phyloP scores from a whole-genome alignment of 495 filamentous ascomycete species.

The Aspergillus sclerotioniger region DNA sequence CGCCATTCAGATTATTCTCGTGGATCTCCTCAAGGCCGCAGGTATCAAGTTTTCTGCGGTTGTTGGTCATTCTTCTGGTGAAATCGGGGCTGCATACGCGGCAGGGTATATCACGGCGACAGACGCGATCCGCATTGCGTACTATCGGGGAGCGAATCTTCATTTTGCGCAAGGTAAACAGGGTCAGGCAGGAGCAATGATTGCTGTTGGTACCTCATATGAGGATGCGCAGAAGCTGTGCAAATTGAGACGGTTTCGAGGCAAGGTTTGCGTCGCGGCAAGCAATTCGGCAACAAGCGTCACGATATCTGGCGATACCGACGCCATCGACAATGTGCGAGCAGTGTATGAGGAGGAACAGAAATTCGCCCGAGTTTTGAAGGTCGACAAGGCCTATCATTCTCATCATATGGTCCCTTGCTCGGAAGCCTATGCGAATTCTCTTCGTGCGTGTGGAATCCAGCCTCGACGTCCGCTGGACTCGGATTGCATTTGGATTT shows the following conservation, averaged over 20 bases:
- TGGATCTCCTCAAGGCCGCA: slow-evolving; percentile 23
- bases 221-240: slow-evolving; percentile 7
- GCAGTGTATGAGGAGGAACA: not conserved
- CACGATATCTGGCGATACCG: not conserved
- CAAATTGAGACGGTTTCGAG: not conserved
- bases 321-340: not conserved
- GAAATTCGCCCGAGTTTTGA: not conserved
- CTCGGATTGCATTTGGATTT: slow-evolving; percentile 18
- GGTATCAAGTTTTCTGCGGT: slow-evolving; percentile 26
- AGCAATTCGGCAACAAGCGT: not conserved
- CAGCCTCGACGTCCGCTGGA: not conserved
- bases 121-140: too few species aligned
- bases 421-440: not conserved
- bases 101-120: too few species aligned
- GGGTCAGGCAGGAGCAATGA: not conserved
- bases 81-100: too few species aligned
- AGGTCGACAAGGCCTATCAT: not conserved
- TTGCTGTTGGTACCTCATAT: not conserved
- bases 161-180: too few species aligned
- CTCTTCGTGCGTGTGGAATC: not conserved
- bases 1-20: slow-evolving; percentile 29
- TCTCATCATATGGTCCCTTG: not conserved
- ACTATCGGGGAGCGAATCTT: too few species aligned
- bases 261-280: not conserved
- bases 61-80: slow-evolving; percentile 37